Percentiles rank a stretch among this genome's conserved stretches.
Evolutionary conservation across 495 filamentous ascomycete genomes (phyloP).

Genomic region (Podospora appendiculata): DNA sequence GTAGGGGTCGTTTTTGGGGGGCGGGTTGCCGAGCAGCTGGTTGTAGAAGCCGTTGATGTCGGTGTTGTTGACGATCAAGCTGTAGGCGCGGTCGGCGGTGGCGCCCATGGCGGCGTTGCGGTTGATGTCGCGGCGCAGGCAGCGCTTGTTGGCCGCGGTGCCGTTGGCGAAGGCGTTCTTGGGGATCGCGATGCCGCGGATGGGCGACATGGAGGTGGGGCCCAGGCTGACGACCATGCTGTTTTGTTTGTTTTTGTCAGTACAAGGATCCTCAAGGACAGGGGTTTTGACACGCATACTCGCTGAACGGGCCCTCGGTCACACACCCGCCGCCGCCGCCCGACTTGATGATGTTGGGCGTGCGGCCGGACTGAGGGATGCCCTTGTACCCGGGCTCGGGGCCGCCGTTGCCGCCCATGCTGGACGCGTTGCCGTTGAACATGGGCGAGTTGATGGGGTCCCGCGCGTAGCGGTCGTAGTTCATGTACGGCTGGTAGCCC

Average conservation of each 20-base stretch:
- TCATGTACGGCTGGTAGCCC: conserved; percentile 41
- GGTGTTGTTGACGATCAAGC: conserved; percentile 35
- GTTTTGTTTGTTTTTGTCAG: conserved; percentile 24
- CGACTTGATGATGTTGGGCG: conserved; percentile 28
- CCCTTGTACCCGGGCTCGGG: conserved; percentile 6
- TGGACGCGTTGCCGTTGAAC: conserved; percentile 34
- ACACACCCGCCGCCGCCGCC: conserved; percentile 55
- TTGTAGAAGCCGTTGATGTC: conserved; percentile 47
- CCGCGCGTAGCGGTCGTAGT: conserved; percentile 32
- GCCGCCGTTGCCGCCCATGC: conserved; percentile 31
- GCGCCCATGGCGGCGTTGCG: conserved; percentile 40
- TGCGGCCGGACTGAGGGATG: not conserved
- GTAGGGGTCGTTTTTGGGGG: conserved; percentile 18
- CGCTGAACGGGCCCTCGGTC: conserved; percentile 46
- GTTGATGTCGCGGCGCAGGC: conserved; percentile 58
- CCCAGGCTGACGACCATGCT: conserved; percentile 18
- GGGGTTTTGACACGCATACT: too few species aligned
- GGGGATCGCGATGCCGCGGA: conserved; percentile 5
- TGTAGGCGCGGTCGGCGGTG: conserved; percentile 12
- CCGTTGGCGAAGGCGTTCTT: conserved; percentile 27
- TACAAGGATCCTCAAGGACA: not conserved
- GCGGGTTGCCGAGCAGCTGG: conserved; percentile 1
- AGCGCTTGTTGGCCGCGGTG: conserved; percentile 49
- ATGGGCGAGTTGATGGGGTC: conserved; percentile 30
- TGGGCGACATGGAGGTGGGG: not conserved